A percentile compares a stretch with the other conserved stretches of the same genome.
Conservation (phyloP, 2,329 filamentous ascomycete genomes). For the Lasiodiplodia theobromae region DNA sequence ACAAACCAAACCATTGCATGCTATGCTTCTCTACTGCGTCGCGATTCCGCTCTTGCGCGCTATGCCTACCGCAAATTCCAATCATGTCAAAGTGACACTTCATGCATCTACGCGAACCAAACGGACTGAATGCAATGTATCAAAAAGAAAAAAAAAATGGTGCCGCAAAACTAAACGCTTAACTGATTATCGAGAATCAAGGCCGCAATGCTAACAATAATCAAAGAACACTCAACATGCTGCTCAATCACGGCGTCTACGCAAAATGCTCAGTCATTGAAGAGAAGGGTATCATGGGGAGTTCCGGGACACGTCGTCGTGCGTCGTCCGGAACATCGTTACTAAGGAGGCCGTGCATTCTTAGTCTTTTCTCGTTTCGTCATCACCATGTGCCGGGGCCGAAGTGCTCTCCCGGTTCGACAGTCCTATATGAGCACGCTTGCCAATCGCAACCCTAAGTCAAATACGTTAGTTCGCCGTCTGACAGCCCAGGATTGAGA, state of each 20-base stretch:
- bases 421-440: slow-evolving; percentile 73
- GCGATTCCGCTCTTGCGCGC: background rate
- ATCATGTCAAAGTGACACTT: background rate
- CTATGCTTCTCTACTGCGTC: background rate
- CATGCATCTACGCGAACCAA: slow-evolving; percentile 13
- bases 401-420: slow-evolving; percentile 51
- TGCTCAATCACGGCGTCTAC: slow-evolving; percentile 18
- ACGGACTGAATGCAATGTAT: background rate
- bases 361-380: background rate
- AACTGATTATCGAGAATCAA: background rate
- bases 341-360: slow-evolving; percentile 11
- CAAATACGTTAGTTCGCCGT: background rate
- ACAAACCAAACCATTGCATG: slow-evolving; percentile 2
- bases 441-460: slow-evolving; percentile 78
- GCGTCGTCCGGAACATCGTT: background rate
- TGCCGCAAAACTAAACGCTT: slow-evolving; percentile 4
- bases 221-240: slow-evolving; percentile 17
- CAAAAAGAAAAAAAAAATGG: background rate
- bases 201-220: slow-evolving; percentile 5
- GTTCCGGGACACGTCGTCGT: background rate
- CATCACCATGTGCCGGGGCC: slow-evolving; percentile 43
- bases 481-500: slow-evolving; percentile 28
- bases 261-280: slow-evolving; percentile 15
- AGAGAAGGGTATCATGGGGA: slow-evolving; percentile 22
- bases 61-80: background rate